Evolutionary conservation across 2,329 filamentous ascomycete species (phyloP), one percentile per base, ranked within the genome.

Genomic region (Paraphoma sp.): DNA sequence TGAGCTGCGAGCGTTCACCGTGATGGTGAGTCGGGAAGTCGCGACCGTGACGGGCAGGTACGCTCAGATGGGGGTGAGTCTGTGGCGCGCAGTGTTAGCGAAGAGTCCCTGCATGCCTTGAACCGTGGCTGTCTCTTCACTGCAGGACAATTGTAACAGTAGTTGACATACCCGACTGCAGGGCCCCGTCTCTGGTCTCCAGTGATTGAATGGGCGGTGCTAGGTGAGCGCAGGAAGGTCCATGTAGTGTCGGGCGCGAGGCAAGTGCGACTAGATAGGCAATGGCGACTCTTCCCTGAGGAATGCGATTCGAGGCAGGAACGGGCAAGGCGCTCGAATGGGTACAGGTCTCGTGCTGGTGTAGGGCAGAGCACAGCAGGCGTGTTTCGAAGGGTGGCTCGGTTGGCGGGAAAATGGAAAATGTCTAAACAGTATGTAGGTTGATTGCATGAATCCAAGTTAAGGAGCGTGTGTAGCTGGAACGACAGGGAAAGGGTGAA

Each of bases 401-500:
- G 64, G 59, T 42, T 56, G 56, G 60, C 62, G 59, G 57, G 45
- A 60, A 45, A 55, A 58, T 48, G 61, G 60, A 53, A 43, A 48
- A 48, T 18, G 36, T 47, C 45, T 48, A 65, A 62, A 65, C 53
- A 64, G 58, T 56, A 64, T 51, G 23, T 23, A 23, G 23, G 23
- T 23, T 23, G 23, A 23, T 23, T 23, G 23, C 23, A 64, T 62
- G 56, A 60, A 49, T 31, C 55, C 58, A 59, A 54, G 58, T 43
- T 64, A 67, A 68, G 54, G 65, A 68, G 67, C 57, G 67, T 67
- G 59, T 55, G 57, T 55, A 63, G 65, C 60, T 59, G 57, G 58
- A 43, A 23, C 28, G 36, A 50, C 28, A 51, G 51, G 56, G 44
- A 44, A 64, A 69, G 52, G 51, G 56, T 46, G 45, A 64, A 69